These are phyloP conservation scores for Moniliella sp. DNA, from an alignment of 1,284 basidiomycete genomes.

Conservation along the genomic window DNA sequence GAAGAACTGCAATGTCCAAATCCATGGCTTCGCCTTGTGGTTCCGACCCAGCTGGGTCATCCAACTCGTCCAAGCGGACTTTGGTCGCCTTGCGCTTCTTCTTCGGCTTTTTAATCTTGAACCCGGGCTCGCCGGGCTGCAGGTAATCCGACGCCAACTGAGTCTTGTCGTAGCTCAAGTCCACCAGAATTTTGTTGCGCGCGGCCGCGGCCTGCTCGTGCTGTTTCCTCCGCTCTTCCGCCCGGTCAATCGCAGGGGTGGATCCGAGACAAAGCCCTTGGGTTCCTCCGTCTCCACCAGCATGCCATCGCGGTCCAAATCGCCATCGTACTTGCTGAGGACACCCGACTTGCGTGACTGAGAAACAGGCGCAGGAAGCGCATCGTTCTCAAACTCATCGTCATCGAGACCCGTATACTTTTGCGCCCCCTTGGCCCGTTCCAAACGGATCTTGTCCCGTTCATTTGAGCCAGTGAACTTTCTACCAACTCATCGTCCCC, in stretches of 20 bases:
- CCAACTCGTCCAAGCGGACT: constrained; percentile 48
- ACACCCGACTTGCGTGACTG: constrained; percentile 57
- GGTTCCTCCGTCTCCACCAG: constrained; percentile 2
- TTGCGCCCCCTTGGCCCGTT: constrained; percentile 65
- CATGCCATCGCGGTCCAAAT: constrained; percentile 44
- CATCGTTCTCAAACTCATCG: constrained; percentile 49
- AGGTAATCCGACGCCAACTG: constrained; percentile 66
- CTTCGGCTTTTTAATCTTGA: constrained; percentile 70
- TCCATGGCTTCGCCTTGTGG: no score
- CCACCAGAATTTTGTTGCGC: constrained; percentile 52
- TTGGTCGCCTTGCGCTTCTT: constrained; percentile 76
- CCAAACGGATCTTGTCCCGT: constrained; percentile 51
- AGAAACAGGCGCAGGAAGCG: constrained; percentile 28
- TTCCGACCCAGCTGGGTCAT: constrained; percentile 33
- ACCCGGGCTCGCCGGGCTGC: constrained; percentile 69
- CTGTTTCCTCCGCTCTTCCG: constrained; percentile 37
- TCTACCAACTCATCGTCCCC: constrained; percentile 92
- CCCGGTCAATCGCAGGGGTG: constrained; percentile 24
- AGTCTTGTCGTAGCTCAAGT: constrained; percentile 79
- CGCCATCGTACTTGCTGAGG: constrained; percentile 81
- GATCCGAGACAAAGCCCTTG: constrained; percentile 14
- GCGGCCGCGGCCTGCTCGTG: constrained; percentile 46
- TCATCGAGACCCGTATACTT: constrained; percentile 92
- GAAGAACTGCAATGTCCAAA: neutral
- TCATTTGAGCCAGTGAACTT: constrained; percentile 70